Percentiles rank a stretch among this genome's conserved stretches.
These are phyloP conservation scores for Castanea sativa DNA, from an alignment of 306 rosid genomes.

Conservation along the genomic window DNA sequence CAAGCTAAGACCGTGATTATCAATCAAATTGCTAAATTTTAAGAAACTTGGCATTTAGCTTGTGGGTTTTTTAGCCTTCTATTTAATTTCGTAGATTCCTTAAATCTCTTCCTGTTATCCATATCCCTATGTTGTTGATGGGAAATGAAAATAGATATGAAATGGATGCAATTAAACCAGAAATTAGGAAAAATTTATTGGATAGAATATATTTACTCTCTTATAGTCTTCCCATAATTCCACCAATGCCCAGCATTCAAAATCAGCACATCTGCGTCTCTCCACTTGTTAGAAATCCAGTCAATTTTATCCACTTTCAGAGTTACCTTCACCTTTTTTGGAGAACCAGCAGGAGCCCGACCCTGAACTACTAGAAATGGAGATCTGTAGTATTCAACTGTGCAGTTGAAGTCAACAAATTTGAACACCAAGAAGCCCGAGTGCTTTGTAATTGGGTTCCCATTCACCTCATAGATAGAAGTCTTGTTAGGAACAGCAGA, in stretches of 20 bases:
- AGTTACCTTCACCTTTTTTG: conserved; percentile 50
- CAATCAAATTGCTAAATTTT: background rate
- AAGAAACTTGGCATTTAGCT: background rate
- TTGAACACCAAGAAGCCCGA: conserved; percentile 71
- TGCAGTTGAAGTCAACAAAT: conserved; percentile 80
- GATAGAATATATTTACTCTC: conserved; percentile 42
- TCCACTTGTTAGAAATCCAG: conserved; percentile 68
- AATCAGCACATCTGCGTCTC: conserved; percentile 70
- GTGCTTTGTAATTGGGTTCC: conserved; percentile 79
- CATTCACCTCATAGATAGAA: conserved; percentile 65
- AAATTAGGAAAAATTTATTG: background rate
- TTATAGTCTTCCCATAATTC: conserved; percentile 70
- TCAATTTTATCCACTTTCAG: conserved; percentile 72
- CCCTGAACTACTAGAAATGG: conserved; percentile 82
- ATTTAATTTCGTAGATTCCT: background rate
- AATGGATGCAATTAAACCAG: conserved; percentile 11
- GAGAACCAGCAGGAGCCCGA: conserved; percentile 61
- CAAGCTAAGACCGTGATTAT: background rate
- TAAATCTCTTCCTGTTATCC: conserved; percentile 1
- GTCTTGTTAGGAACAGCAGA: conserved; percentile 52
- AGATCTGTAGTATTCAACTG: conserved; percentile 82
- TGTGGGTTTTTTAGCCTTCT: background rate
- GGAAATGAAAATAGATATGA: background rate
- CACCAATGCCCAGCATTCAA: conserved; percentile 97
- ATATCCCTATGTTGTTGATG: background rate